Evolutionary conservation across 768 basidiomycete genomes (phyloP).

Genomic region (Phylloporus arenicola): DNA sequence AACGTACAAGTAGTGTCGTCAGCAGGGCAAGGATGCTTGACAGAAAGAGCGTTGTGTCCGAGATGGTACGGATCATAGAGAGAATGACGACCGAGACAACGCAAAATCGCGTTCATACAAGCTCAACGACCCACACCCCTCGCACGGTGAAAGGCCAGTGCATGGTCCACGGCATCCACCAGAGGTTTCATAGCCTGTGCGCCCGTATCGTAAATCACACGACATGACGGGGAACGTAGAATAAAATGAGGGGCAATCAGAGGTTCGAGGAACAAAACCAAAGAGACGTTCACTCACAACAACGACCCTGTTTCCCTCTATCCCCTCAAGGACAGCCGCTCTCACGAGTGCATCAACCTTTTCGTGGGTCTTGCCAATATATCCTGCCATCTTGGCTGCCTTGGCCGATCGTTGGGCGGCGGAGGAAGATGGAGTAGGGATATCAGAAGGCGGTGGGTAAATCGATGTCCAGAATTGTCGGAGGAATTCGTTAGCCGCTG

Average conservation of each 20-base stretch:
- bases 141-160: constrained; percentile 53
- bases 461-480: constrained; percentile 92
- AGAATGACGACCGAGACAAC: neutral
- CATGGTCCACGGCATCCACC: constrained; percentile 67
- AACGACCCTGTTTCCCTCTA: constrained; percentile 59
- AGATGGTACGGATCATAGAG: no score
- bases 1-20: neutral
- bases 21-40: neutral
- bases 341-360: constrained; percentile 77
- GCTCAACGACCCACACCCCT: constrained; percentile 22
- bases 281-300: constrained; percentile 44
- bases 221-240: neutral
- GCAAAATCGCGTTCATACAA: constrained; percentile 5
- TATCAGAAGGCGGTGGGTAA: constrained; percentile 66
- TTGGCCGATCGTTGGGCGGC: constrained; percentile 70
- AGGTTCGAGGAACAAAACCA: neutral
- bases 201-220: neutral
- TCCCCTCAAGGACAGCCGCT: constrained; percentile 51
- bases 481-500: constrained; percentile 91
- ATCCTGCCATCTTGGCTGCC: constrained; percentile 83
- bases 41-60: no score
- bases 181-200: constrained; percentile 74
- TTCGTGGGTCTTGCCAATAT: constrained; percentile 72
- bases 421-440: constrained; percentile 46
- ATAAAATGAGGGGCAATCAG: neutral